These are phyloP conservation scores for Theileria parva DNA, from an alignment of 169 alveolate species.

Conservation along the genomic window DNA sequence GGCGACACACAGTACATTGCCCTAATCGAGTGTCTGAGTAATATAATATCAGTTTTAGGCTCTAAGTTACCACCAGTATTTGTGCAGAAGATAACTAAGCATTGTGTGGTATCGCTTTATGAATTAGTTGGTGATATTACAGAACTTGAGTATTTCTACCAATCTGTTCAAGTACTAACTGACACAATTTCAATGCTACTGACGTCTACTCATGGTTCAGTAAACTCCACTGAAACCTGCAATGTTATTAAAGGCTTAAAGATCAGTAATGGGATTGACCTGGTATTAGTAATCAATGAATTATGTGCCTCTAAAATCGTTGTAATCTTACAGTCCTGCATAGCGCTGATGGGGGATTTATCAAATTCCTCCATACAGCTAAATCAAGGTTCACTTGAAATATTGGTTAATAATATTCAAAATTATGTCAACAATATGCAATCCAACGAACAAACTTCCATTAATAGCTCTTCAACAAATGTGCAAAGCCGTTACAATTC, in stretches of 20 bases:
- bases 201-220: neutral
- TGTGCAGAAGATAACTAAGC: neutral
- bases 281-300: constrained; percentile 17
- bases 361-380: neutral
- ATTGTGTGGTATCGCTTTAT: neutral
- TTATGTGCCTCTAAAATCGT: constrained; percentile 32
- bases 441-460: neutral
- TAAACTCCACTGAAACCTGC: neutral
- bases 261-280: constrained; percentile 12
- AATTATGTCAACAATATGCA: neutral
- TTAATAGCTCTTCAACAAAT: neutral
- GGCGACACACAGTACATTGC: constrained; percentile 37
- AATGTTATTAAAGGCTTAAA: constrained; percentile 7
- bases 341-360: constrained; percentile 60
- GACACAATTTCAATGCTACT: constrained; percentile 37
- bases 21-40: constrained; percentile 50
- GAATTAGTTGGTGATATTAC: neutral
- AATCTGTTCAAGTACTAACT: constrained; percentile 26
- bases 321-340: constrained; percentile 31
- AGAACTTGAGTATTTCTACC: constrained; percentile 25
- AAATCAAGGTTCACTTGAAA: neutral
- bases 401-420: neutral
- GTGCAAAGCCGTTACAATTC: no score
- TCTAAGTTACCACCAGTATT: neutral
- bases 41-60: constrained; percentile 24